Base-by-base conservation (phyloP, 2,329 filamentous ascomycete species). In the Chrysoporthe puriensis region DNA sequence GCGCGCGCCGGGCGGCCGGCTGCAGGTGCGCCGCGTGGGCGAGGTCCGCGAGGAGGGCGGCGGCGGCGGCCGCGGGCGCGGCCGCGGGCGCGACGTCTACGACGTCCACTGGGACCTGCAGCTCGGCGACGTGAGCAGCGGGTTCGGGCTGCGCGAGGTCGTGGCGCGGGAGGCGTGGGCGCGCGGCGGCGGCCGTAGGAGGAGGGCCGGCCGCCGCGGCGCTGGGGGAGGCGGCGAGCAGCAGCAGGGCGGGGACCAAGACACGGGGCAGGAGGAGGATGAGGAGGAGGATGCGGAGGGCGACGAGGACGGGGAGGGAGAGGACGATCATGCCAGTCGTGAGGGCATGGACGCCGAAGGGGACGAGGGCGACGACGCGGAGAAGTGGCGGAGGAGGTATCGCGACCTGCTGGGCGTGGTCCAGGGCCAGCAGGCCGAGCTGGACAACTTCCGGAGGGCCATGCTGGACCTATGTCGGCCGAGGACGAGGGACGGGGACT, bases 341-440 rank as follows among this genome's bases (percentile, higher is more conserved):
- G 43, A 36, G 26, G 26, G 43, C n/a, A 11, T 13, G 8, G 74
- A 72, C 21, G 71, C 66, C 16, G 69, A 68, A 21, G 73, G 73
- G 21, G 72, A 71, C 32, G 69, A 68, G 46, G 70, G 63, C n/a
- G 34, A 26, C 4, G 64, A 68, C 5, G 78, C 78, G 3, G 79
- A 77, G 52, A 76, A 81, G 61, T 86, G 86, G 86, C 82, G 85
- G 74, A 76, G 76, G 60, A 85, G 81, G 69, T 88, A 89, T 71
- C 79, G 79, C 56, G 84, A 87, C 65, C 80, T 91, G 71, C 83
- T 90, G 73, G 84, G 84, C 54, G 83, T 84, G 70, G 83, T 91
- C 72, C 84, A 83, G 74, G 84, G 86, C 68, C 83, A 84, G 68
- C 88, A 90, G 72, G 83, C 84, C 72, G 82, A 84, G 72, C 76